Evolutionary conservation across 2,329 filamentous ascomycete species (phyloP).

Genomic region (Colletotrichum ledebouriae): DNA sequence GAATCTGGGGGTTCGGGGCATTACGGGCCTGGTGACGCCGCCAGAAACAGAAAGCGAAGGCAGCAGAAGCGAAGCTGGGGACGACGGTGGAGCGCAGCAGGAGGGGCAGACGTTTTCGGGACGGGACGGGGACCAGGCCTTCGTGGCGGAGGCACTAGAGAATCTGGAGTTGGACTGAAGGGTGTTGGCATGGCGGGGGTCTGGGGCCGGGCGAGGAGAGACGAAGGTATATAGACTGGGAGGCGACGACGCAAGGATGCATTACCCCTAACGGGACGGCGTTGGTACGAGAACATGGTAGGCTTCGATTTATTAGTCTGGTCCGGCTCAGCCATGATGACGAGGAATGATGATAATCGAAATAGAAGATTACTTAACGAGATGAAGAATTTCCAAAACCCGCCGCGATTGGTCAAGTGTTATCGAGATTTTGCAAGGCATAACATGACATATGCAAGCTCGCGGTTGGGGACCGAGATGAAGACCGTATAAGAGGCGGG

Average conservation of each 20-base stretch:
- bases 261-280: slow-evolving; percentile 34
- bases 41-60: slow-evolving; percentile 67
- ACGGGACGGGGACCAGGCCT: slow-evolving; percentile 35
- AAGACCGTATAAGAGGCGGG: slow-evolving; percentile 11
- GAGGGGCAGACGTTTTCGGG: slow-evolving; percentile 28
- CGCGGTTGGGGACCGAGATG: slow-evolving; percentile 32
- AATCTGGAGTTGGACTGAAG: slow-evolving; percentile 45
- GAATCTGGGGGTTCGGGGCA: slow-evolving; percentile 49
- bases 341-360: slow-evolving; percentile 8
- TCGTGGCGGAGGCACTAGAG: slow-evolving; percentile 45
- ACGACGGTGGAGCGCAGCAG: slow-evolving; percentile 46
- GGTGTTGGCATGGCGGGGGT: slow-evolving; percentile 3
- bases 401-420: not conserved
- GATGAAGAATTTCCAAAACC: not conserved
- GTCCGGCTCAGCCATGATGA: slow-evolving; percentile 5
- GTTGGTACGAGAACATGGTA: slow-evolving; percentile 22
- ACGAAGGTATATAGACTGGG: slow-evolving; percentile 8
- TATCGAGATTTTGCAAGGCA: slow-evolving; percentile 1
- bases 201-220: not conserved
- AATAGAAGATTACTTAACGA: slow-evolving; percentile 5
- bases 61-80: slow-evolving; percentile 57
- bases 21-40: slow-evolving; percentile 63
- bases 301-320: slow-evolving; percentile 2
- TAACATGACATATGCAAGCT: slow-evolving; percentile 38
- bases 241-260: slow-evolving; percentile 9